Evolutionary conservation across 768 basidiomycete species (phyloP).

Genomic region (Boletus vinaceobasis): DNA sequence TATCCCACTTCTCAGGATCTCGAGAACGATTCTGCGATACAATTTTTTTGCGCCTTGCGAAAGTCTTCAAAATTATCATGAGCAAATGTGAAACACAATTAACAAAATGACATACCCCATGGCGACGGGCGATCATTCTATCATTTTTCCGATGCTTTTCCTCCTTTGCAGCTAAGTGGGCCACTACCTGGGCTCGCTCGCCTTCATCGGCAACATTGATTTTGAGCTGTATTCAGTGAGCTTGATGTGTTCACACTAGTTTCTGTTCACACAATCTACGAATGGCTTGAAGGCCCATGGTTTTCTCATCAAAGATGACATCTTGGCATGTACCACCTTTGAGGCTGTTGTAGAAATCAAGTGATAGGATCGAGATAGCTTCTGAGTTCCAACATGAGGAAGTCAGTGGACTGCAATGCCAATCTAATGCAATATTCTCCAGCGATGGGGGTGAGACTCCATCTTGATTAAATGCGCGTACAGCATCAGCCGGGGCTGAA

Average conservation of each 20-base stretch:
- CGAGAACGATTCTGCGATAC: background rate
- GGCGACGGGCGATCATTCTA: background rate
- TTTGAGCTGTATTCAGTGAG: background rate
- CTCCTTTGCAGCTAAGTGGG: background rate
- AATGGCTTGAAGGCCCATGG: background rate
- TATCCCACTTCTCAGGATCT: slow-evolving; percentile 1
- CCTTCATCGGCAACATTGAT: background rate
- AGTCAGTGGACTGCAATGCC: too few species aligned
- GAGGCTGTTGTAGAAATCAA: too few species aligned
- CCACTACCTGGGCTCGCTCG: background rate
- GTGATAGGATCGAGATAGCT: too few species aligned
- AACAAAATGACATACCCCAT: background rate
- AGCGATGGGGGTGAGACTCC: too few species aligned
- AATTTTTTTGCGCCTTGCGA: background rate
- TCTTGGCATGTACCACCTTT: too few species aligned
- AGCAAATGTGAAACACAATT: background rate
- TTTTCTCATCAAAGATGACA: background rate
- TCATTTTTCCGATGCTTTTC: background rate
- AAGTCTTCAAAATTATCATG: background rate
- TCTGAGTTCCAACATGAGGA: too few species aligned
- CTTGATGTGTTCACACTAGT: background rate
- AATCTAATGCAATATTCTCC: too few species aligned
- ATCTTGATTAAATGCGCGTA: too few species aligned
- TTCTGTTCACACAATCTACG: background rate
- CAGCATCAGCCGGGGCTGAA: too few species aligned